phyloP scores from a whole-genome alignment of 176 grass and related monocot species.

The Rhynchospora pubera region DNA sequence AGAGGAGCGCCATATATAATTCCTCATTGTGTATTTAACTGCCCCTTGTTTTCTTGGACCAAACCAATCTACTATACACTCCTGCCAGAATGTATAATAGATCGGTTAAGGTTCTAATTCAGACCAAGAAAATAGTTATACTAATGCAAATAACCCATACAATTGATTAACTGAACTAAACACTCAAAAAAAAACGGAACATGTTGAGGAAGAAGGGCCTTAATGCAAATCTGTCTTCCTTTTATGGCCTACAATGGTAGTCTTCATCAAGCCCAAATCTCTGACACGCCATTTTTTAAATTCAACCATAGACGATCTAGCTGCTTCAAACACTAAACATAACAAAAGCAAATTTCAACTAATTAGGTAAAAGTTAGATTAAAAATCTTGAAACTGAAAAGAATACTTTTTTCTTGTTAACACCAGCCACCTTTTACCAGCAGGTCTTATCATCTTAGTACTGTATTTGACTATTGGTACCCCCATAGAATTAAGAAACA shows the following conservation, averaged over 20 bases:
- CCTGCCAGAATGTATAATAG: too few species aligned
- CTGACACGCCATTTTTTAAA: conserved; percentile 78
- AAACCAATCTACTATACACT: too few species aligned
- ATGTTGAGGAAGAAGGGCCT: conserved; percentile 31
- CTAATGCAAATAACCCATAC: not conserved
- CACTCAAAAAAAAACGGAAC: not conserved
- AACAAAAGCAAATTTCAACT: not conserved
- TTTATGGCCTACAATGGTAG: conserved; percentile 74
- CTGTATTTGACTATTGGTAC: not conserved
- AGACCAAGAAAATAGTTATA: not conserved
- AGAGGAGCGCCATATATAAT: too few species aligned
- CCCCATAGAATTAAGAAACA: not conserved
- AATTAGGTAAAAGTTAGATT: not conserved
- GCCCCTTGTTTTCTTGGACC: too few species aligned
- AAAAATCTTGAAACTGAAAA: not conserved
- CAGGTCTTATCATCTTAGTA: not conserved
- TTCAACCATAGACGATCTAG: conserved; percentile 62
- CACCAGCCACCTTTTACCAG: not conserved
- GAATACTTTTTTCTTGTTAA: not conserved
- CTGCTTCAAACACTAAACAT: conserved; percentile 52
- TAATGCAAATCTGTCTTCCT: conserved; percentile 58
- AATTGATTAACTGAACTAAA: not conserved
- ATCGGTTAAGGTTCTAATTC: too few species aligned
- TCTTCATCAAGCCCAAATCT: conserved; percentile 60
- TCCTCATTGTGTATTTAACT: too few species aligned